Evolutionary conservation across 352 stramenopile species (phyloP), one percentile per base, ranked within the genome.

Genomic region (Phytophthora sojae): DNA sequence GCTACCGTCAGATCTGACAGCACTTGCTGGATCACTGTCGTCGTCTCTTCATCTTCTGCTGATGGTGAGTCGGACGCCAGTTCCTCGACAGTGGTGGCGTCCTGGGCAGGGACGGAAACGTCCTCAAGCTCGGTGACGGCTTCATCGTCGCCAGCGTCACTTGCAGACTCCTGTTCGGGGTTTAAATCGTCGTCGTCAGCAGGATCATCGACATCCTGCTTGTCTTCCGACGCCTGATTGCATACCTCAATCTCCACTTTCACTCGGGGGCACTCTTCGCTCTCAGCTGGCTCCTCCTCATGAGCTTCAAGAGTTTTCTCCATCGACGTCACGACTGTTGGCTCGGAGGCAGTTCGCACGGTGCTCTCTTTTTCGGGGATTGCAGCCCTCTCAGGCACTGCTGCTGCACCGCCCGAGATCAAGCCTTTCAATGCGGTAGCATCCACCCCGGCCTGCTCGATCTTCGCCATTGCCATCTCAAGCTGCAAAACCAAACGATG

Each of bases 381-480:
- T n/a, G 23, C 39, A 30, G 30, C 15, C 26, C 61, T 70, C 47
- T 67, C 51, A 25, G 68, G 37, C 4, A 54, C 26, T 30, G 25
- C n/a, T 30, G 49, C 21, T 6, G 61, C 54, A 7, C 29, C 66
- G 30, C 14, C 44, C 17, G 76, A 73, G 3, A 88, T 80, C 45
- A 88, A 52, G 0, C 76, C 72, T 8, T 81, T 68, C 1, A 91
- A 63, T 1, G 79, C 77, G n/a, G 75, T 89, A 11, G 72, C 73
- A 55, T 89, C 80, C 11, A 89, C 73, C 3, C 85, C 86, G 9
- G 83, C 77, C 61, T 79, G 80, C 39, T 91, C 80, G 25, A 91
- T 85, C 68, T 91, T 91, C 3, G 84, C 90, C 54, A 92, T 76
- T 26, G 82, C 84, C 73, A 90, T 87, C 26, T 94, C 83, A 6